A percentile compares a stretch with the other conserved stretches of the same genome.
Conservation (phyloP, 495 filamentous ascomycete genomes). For the Choiromyces venosus region DNA sequence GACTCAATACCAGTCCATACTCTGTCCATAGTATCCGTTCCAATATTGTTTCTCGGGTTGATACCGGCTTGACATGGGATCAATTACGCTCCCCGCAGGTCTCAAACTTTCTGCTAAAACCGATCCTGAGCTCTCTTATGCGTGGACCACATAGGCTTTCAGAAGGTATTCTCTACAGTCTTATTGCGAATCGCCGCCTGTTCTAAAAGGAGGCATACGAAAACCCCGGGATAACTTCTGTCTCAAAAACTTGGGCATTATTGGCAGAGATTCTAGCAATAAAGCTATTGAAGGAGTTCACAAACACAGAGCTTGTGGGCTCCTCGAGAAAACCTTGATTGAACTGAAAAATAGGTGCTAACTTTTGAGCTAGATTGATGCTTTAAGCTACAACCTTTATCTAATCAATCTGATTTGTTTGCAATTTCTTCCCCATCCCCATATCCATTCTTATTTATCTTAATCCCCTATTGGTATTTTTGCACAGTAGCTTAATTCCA, state of each 20-base stretch:
- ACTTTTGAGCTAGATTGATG: slow-evolving; percentile 56
- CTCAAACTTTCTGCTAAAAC: slow-evolving; percentile 90
- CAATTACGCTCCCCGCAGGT: slow-evolving; percentile 91
- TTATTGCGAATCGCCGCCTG: slow-evolving; percentile 89
- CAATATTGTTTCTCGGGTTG: slow-evolving; percentile 71
- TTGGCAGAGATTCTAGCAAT: slow-evolving; percentile 89
- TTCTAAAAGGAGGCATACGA: slow-evolving; percentile 79
- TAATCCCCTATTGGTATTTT: too few relatives aligned
- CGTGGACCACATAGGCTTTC: slow-evolving; percentile 82
- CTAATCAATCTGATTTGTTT: too few relatives aligned
- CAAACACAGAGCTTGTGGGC: slow-evolving; percentile 66
- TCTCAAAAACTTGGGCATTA: slow-evolving; percentile 73
- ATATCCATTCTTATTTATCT: too few relatives aligned
- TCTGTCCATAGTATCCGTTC: slow-evolving; percentile 82
- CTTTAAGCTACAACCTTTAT: slow-evolving; percentile 87
- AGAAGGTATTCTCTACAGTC: slow-evolving; percentile 75
- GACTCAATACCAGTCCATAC: slow-evolving; percentile 80
- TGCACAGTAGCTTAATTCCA: too few relatives aligned
- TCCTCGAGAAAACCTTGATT: background rate
- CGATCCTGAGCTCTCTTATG: slow-evolving; percentile 51
- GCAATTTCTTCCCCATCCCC: too few relatives aligned
- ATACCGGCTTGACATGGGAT: slow-evolving; percentile 92
- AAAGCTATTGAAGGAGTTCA: slow-evolving; percentile 81
- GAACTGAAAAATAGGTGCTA: slow-evolving; percentile 11
- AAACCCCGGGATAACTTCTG: slow-evolving; percentile 75